Percentiles rank a stretch among this genome's conserved stretches.
Conservation (phyloP, 306 rosid species). For the Begonia loranthoides region DNA sequence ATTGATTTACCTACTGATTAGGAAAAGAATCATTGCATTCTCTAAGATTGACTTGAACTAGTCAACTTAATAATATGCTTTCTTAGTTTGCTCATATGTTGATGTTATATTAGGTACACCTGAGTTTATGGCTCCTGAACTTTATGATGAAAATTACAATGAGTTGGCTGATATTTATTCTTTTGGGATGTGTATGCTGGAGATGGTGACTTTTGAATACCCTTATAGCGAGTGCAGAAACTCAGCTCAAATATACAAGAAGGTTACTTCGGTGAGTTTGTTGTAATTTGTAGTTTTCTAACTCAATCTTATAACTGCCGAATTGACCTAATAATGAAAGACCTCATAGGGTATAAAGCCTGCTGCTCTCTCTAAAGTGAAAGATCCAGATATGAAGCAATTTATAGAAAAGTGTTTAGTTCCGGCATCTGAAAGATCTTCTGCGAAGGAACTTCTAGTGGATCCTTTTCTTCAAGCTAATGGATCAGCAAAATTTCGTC, state of each 20-base stretch:
- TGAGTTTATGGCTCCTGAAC: conserved; percentile 98
- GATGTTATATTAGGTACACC: conserved; percentile 55
- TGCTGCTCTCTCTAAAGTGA: conserved; percentile 60
- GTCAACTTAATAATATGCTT: too few species aligned
- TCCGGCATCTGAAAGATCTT: conserved; percentile 56
- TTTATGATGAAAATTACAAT: conserved; percentile 82
- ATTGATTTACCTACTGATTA: neutral
- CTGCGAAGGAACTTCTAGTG: conserved; percentile 65
- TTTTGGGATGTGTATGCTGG: conserved; percentile 91
- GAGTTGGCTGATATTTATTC: conserved; percentile 92
- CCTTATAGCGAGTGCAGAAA: conserved; percentile 87
- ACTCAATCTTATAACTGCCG: too few species aligned
- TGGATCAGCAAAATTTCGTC: too few species aligned
- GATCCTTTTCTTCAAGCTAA: conserved; percentile 51
- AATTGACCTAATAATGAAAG: neutral
- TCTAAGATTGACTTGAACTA: too few species aligned
- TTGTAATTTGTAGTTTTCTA: conserved; percentile 5
- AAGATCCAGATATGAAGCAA: conserved; percentile 49
- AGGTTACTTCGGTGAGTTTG: conserved; percentile 75
- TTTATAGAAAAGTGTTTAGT: conserved; percentile 84
- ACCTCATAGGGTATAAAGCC: conserved; percentile 65
- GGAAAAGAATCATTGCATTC: too few species aligned
- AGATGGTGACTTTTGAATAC: conserved; percentile 81
- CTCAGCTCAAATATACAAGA: conserved; percentile 81
- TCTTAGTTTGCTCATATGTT: neutral